Evolutionary conservation across 345 rosid genomes (phyloP).

Genomic region (Sonneratia alba): DNA sequence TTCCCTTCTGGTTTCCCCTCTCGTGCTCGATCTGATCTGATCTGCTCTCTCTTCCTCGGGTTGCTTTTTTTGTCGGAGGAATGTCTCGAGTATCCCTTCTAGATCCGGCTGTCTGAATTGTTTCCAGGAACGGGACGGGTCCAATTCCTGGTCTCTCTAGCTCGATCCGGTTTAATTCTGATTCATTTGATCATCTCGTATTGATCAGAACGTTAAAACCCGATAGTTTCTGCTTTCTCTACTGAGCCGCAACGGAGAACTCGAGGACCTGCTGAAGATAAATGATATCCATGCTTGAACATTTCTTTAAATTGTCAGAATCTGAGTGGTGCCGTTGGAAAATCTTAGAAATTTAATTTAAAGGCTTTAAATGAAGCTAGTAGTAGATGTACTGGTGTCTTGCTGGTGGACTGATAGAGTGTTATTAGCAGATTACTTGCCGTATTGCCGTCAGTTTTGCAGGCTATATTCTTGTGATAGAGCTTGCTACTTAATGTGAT

Average conservation of each 20-base stretch:
- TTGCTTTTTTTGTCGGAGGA: not conserved
- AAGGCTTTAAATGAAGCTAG: too few species aligned
- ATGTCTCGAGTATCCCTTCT: not conserved
- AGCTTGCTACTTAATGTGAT: not conserved
- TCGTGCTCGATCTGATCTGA: not conserved
- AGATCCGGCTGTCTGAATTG: not conserved
- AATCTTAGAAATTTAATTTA: too few species aligned
- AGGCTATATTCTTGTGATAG: not conserved
- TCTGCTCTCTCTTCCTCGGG: not conserved
- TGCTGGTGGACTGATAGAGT: too few species aligned
- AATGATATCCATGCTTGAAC: not conserved
- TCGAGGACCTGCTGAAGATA: not conserved
- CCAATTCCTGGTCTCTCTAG: not conserved
- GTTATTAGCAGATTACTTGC: too few species aligned
- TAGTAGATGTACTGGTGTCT: too few species aligned
- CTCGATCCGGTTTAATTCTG: not conserved
- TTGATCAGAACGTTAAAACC: not conserved
- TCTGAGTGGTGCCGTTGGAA: too few species aligned
- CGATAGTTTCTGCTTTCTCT: not conserved
- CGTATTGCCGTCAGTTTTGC: too few species aligned
- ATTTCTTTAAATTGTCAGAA: too few species aligned
- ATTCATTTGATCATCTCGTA: not conserved
- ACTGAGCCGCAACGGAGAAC: not conserved
- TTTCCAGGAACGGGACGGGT: not conserved
- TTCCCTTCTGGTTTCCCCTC: slow-evolving; percentile 15